Evolutionary conservation across 306 rosid species (phyloP).

Genomic region (Hippophae rhamnoides): DNA sequence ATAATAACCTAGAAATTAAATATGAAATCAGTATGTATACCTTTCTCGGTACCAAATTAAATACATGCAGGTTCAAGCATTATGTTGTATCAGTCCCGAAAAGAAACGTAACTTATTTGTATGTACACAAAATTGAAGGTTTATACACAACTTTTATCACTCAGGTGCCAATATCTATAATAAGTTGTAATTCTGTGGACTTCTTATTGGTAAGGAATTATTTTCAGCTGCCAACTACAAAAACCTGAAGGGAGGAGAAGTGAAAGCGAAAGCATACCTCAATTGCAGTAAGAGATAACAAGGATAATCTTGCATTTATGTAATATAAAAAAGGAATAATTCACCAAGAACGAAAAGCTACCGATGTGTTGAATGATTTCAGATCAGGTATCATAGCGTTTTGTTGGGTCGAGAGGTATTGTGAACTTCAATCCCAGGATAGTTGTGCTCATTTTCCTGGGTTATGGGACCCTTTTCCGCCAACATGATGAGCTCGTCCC

Average conservation of each 20-base stretch:
- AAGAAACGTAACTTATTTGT: neutral
- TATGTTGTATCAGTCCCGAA: neutral
- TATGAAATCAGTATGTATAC: too few relatives aligned
- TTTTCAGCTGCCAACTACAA: constrained; percentile 3
- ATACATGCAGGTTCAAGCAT: constrained; percentile 3
- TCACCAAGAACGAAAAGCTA: constrained; percentile 34
- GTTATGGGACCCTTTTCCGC: constrained; percentile 43
- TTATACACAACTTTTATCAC: neutral
- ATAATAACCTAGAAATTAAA: too few relatives aligned
- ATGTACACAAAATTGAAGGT: constrained; percentile 8
- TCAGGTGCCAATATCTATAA: neutral
- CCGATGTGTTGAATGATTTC: constrained; percentile 16
- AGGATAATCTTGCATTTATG: neutral
- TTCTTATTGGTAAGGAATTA: neutral
- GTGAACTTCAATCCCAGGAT: constrained; percentile 16
- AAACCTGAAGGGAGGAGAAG: constrained; percentile 12
- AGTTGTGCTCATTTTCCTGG: constrained; percentile 38
- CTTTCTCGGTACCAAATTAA: neutral
- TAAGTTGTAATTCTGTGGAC: neutral
- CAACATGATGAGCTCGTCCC: constrained; percentile 57
- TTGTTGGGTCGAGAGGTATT: constrained; percentile 22
- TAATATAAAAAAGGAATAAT: constrained; percentile 1
- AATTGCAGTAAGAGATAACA: neutral
- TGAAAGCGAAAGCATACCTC: neutral
- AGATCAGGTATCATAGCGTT: constrained; percentile 18